Conservation (phyloP, 2,329 filamentous ascomycete species). For the Verruconis gallopava region DNA sequence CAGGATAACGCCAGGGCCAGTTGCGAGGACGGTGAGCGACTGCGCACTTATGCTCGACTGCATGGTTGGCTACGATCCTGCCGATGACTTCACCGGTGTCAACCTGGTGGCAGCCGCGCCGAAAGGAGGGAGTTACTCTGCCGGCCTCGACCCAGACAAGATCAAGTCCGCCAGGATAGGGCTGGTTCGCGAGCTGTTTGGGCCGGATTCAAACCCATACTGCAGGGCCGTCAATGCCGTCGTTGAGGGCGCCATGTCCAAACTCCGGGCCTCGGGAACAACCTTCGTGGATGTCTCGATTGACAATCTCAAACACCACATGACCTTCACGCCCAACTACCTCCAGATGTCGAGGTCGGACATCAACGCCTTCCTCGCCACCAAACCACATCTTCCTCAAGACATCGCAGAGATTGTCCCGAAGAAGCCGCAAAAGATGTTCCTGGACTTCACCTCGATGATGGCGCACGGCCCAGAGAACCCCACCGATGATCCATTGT, state of each 20-base stretch:
- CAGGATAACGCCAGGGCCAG: conserved; percentile 21
- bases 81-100: conserved; percentile 17
- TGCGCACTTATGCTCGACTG: conserved; percentile 20
- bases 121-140: conserved; percentile 19
- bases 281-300: conserved; percentile 19
- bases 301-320: conserved; percentile 16
- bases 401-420: conserved; percentile 10
- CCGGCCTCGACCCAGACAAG: conserved; percentile 13
- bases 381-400: conserved; percentile 24
- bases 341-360: conserved; percentile 17
- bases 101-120: conserved; percentile 16
- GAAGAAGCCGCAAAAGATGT: too few species aligned
- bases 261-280: conserved; percentile 13
- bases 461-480: too few species aligned
- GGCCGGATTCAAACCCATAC: conserved; percentile 14
- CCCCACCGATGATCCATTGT: conserved; percentile 17
- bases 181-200: conserved; percentile 18
- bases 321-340: conserved; percentile 17
- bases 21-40: conserved; percentile 20
- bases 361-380: conserved; percentile 22
- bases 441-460: too few species aligned
- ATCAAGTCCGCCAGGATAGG: conserved; percentile 17
- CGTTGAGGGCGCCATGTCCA: conserved; percentile 13
- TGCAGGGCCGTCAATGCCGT: conserved; percentile 17
- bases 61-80: conserved; percentile 19